Percentiles rank a stretch among this genome's conserved stretches.
phyloP scores from a whole-genome alignment of 73 alveolate genomes.

The Stentor roeselii region DNA sequence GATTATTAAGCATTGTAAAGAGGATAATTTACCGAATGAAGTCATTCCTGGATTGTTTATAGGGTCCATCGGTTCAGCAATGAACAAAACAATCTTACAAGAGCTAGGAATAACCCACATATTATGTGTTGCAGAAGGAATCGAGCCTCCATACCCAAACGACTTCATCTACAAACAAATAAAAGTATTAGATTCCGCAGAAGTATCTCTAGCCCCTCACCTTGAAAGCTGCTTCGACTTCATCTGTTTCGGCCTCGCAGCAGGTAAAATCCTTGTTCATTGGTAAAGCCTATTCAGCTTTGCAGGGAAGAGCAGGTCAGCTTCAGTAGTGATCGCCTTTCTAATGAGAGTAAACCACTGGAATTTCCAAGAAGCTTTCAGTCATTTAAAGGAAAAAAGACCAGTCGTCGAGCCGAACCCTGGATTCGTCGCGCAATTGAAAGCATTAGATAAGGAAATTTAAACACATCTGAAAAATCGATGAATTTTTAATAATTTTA shows the following conservation, averaged over 20 bases:
- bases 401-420: neutral
- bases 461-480: too few relatives aligned
- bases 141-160: neutral
- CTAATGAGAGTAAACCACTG: neutral
- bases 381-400: neutral
- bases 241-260: neutral
- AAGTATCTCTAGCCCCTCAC: neutral
- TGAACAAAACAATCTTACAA: neutral
- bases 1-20: neutral
- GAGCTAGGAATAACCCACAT: constrained; percentile 7
- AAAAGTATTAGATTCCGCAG: neutral
- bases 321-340: neutral
- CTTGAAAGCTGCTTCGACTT: neutral
- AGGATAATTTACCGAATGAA: neutral
- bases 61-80: constrained; percentile 5
- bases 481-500: too few relatives aligned
- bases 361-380: neutral
- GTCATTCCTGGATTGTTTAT: neutral
- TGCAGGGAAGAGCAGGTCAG: constrained; percentile 19
- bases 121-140: neutral
- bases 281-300: neutral
- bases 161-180: constrained; percentile 6
- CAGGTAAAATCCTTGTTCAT: constrained; percentile 21
- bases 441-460: too few relatives aligned
- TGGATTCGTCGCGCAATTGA: constrained; percentile 1